These are phyloP conservation scores for Ottelia alismoides DNA, from an alignment of 106 monocot genomes.

Conservation along the genomic window DNA sequence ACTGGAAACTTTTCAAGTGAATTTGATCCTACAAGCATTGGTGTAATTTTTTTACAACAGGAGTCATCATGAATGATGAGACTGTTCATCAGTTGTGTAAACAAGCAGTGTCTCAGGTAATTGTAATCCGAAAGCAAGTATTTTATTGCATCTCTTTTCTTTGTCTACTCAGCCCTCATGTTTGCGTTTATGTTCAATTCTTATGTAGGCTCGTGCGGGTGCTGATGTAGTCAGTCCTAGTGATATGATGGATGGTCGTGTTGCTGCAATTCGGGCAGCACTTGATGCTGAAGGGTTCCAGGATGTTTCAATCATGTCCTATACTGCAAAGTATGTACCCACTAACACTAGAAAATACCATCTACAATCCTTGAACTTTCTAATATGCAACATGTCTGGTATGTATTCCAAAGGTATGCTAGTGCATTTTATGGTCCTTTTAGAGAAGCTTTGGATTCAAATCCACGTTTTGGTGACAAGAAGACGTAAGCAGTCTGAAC, in stretches of 20 bases:
- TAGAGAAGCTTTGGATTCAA: slow-evolving; percentile 97
- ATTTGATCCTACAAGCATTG: too few relatives aligned
- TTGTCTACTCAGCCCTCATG: too few relatives aligned
- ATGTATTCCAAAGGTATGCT: slow-evolving; percentile 81
- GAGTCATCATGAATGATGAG: slow-evolving; percentile 99
- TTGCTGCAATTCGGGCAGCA: slow-evolving; percentile 71
- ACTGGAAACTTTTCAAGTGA: too few relatives aligned
- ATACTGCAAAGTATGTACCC: slow-evolving; percentile 95
- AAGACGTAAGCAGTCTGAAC: slow-evolving; percentile 83
- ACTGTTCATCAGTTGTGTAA: slow-evolving; percentile 96
- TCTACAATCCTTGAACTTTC: too few relatives aligned
- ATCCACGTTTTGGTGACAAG: slow-evolving; percentile 98
- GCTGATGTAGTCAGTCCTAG: slow-evolving; percentile 99
- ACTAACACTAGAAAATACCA: too few relatives aligned
- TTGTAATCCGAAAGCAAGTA: background rate
- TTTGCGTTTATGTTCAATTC: too few relatives aligned
- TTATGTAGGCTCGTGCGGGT: slow-evolving; percentile 90
- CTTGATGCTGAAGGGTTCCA: slow-evolving; percentile 87
- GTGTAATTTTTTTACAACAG: too few relatives aligned
- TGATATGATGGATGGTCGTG: slow-evolving; percentile 99
- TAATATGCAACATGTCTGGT: too few relatives aligned
- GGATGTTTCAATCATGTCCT: slow-evolving; percentile 97
- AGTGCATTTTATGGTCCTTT: slow-evolving; percentile 99
- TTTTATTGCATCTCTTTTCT: background rate
- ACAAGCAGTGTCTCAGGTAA: slow-evolving; percentile 97